Evolutionary conservation across 2,329 filamentous ascomycete species (phyloP).

Genomic region (Cryphonectria japonica): DNA sequence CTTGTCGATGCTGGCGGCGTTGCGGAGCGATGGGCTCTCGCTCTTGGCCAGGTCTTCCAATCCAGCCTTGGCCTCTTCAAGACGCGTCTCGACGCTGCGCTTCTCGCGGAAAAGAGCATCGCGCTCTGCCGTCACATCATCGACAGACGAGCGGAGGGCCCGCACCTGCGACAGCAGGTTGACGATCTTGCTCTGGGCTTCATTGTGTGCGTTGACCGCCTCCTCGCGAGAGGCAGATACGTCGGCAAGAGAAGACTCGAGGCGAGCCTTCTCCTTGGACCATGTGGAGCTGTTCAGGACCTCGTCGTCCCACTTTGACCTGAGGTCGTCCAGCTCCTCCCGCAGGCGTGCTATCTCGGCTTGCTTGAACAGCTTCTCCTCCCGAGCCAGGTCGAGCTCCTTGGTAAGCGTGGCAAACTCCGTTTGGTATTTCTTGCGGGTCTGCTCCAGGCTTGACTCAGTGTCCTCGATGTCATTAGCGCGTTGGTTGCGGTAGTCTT

Average conservation of each 20-base stretch:
- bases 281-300: constrained; percentile 96
- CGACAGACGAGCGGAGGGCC: constrained; percentile 77
- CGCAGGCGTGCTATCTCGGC: constrained; percentile 84
- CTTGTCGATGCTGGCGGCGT: constrained; percentile 85
- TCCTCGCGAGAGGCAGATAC: constrained; percentile 91
- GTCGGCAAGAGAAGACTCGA: constrained; percentile 88
- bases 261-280: constrained; percentile 94
- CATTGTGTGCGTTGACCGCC: constrained; percentile 89
- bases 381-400: constrained; percentile 90
- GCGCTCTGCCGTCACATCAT: constrained; percentile 83
- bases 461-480: constrained; percentile 98
- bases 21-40: constrained; percentile 84
- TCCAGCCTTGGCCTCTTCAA: constrained; percentile 85
- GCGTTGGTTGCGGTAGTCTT: constrained; percentile 93
- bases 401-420: constrained; percentile 89
- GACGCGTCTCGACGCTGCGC: constrained; percentile 79
- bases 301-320: constrained; percentile 97
- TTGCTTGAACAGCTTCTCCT: constrained; percentile 84
- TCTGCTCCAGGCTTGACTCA: constrained; percentile 94
- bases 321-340: constrained; percentile 93
- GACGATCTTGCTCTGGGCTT: constrained; percentile 92
- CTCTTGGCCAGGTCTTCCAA: constrained; percentile 86
- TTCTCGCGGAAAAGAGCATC: constrained; percentile 88
- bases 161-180: constrained; percentile 88
- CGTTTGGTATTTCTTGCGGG: constrained; percentile 93